Percentiles rank a stretch among this genome's conserved stretches.
Evolutionary conservation across 768 basidiomycete genomes (phyloP).

Genomic region (Podaxis pistillaris): DNA sequence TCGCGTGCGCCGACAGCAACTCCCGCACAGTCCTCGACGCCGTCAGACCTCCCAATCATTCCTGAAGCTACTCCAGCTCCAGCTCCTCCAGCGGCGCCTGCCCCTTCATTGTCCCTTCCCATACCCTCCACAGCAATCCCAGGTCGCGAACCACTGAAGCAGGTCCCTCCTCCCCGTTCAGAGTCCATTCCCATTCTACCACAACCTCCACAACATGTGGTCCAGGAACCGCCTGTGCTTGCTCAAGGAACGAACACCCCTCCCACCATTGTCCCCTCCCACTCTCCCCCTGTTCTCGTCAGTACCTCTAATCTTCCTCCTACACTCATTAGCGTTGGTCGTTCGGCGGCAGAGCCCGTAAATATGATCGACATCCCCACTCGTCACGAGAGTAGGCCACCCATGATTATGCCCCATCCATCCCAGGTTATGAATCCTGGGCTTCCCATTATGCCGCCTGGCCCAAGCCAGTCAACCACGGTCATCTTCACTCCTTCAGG

Average conservation of each 20-base stretch:
- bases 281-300: slow-evolving; percentile 6
- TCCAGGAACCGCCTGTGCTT: background rate
- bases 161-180: background rate
- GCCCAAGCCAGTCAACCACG: slow-evolving; percentile 2
- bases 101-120: background rate
- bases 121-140: slow-evolving; percentile 5
- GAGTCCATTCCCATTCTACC: background rate
- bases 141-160: slow-evolving; percentile 1
- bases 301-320: slow-evolving; percentile 2
- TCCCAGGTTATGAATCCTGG: background rate
- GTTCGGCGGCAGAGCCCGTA: background rate
- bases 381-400: background rate
- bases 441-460: background rate
- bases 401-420: slow-evolving; percentile 2
- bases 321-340: slow-evolving; percentile 1
- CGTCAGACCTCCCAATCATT: background rate
- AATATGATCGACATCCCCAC: background rate
- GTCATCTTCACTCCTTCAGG: slow-evolving; percentile 8
- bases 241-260: background rate
- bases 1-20: slow-evolving; percentile 31
- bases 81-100: background rate
- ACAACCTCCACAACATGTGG: background rate
- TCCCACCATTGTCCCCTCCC: background rate
- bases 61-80: background rate
- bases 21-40: background rate